phyloP scores from a whole-genome alignment of 352 stramenopile species.

The Phytophthora foliorum region DNA sequence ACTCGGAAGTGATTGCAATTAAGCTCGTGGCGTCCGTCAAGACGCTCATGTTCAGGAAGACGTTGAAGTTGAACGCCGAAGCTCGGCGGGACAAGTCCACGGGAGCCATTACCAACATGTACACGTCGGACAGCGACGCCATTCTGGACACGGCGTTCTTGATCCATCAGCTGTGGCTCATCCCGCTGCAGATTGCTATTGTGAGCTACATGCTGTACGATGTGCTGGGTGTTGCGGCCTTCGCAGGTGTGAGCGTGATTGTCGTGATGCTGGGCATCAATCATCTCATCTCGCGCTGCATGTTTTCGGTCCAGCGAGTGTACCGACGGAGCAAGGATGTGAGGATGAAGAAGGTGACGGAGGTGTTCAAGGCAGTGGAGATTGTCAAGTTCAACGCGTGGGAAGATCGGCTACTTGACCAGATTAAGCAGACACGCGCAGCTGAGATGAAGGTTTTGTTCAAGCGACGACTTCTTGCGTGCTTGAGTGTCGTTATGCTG shows the following conservation, averaged over 20 bases:
- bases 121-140: slow-evolving; percentile 62
- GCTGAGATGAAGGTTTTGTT: slow-evolving; percentile 52
- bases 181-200: slow-evolving; percentile 60
- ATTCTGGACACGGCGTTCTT: slow-evolving; percentile 51
- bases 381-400: slow-evolving; percentile 96
- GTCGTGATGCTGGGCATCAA: slow-evolving; percentile 47
- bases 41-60: slow-evolving; percentile 65
- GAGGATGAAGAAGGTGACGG: slow-evolving; percentile 65
- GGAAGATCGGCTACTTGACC: slow-evolving; percentile 86
- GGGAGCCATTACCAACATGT: slow-evolving; percentile 70
- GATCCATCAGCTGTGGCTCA: slow-evolving; percentile 73
- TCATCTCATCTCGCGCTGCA: slow-evolving; percentile 42
- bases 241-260: slow-evolving; percentile 55
- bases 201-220: slow-evolving; percentile 59
- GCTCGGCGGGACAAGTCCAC: slow-evolving; percentile 57
- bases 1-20: slow-evolving; percentile 62
- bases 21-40: slow-evolving; percentile 63
- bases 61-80: slow-evolving; percentile 52
- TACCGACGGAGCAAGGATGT: slow-evolving; percentile 56
- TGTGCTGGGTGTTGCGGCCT: slow-evolving; percentile 44
- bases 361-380: slow-evolving; percentile 80
- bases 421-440: slow-evolving; percentile 47
- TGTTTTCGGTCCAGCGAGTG: slow-evolving; percentile 38
- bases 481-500: slow-evolving; percentile 48
- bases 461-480: slow-evolving; percentile 32